Base-by-base conservation (phyloP, 1,284 basidiomycete genomes). In the Hemileia vastatrix region DNA sequence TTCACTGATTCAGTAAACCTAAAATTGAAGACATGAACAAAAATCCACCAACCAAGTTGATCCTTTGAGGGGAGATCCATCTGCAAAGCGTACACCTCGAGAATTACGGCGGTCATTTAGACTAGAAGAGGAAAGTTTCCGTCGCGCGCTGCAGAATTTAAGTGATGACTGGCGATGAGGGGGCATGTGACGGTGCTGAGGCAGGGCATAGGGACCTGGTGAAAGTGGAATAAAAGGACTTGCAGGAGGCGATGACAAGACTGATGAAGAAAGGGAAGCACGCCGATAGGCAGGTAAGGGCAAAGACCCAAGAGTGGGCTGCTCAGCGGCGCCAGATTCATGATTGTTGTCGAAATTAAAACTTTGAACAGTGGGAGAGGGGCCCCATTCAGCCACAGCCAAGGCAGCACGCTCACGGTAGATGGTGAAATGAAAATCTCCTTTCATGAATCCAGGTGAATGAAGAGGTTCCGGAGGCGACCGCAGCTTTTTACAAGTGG, bases 31-130 rank as follows among this genome's bases (percentile, higher is more conserved):
- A 11, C 2, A 18, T 8, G 43, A 18, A 18, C 8, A 8, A 15
- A 2, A 21, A 21, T 53, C 4, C 18, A 45, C 50, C 18, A n/a
- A 54, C 57, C 57, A 60, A 27, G 57, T 60, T n/a, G 57, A 60
- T 11, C 57, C 57, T 32, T 50, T 33, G 18, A 60, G 49, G 21
- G 57, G 57, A 27, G 57, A 60, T 23, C 57, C 57, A n/a, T 60
- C 57, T 5, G 57, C 57, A 52, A 60, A 60, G 9, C 57, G 57
- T 18, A 60, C 57, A 32, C 32, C 53, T 4, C 50, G 36, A 43
- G 53, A 18, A 19, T 52, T 60, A 19, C 27, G 13, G 18, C 6
- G 44, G 4, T 18, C n/a, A 9, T 32, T 23, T 52, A 44, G 5
- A 60, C 31, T 31, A 53, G 57, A 1, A 60, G 57, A 18, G 57